Evolutionary conservation across 768 basidiomycete genomes (phyloP).

Genomic region (Mycena filopes): DNA sequence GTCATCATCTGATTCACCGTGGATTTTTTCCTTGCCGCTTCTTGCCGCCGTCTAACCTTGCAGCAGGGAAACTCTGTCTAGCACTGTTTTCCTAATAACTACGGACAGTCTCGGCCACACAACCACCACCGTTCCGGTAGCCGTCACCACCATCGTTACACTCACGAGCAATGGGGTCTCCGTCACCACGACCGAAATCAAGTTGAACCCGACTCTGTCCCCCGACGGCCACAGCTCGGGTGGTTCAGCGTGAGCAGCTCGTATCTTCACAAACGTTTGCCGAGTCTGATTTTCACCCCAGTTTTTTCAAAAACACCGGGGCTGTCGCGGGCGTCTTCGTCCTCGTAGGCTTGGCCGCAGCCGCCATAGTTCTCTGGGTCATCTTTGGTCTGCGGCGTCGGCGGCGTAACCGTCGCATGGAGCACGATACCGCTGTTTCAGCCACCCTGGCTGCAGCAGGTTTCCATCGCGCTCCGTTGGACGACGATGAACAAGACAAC

Average conservation of each 20-base stretch:
- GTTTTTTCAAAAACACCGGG: slow-evolving; percentile 89
- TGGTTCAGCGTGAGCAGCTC: slow-evolving; percentile 65
- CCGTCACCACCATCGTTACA: slow-evolving; percentile 66
- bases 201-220: slow-evolving; percentile 78
- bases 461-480: slow-evolving; percentile 72
- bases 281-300: slow-evolving; percentile 39
- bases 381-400: slow-evolving; percentile 77
- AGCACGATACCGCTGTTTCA: slow-evolving; percentile 78
- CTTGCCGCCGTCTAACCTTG: slow-evolving; percentile 24
- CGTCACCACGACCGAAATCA: slow-evolving; percentile 69
- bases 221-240: slow-evolving; percentile 54
- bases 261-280: neutral
- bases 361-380: slow-evolving; percentile 74
- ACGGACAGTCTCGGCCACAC: slow-evolving; percentile 66
- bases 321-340: slow-evolving; percentile 94
- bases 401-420: slow-evolving; percentile 67
- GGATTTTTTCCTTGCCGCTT: slow-evolving; percentile 18
- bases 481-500: slow-evolving; percentile 64
- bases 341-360: slow-evolving; percentile 84
- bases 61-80: slow-evolving; percentile 63
- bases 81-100: slow-evolving; percentile 65
- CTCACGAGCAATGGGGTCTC: slow-evolving; percentile 65
- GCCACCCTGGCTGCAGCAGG: slow-evolving; percentile 79
- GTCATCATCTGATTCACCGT: slow-evolving; percentile 26
- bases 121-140: slow-evolving; percentile 61